Percentiles rank a stretch among this genome's conserved stretches.
These are phyloP conservation scores for Suhomyces terraborum DNA, from an alignment of 1,139 yeast species.

Conservation along the genomic window DNA sequence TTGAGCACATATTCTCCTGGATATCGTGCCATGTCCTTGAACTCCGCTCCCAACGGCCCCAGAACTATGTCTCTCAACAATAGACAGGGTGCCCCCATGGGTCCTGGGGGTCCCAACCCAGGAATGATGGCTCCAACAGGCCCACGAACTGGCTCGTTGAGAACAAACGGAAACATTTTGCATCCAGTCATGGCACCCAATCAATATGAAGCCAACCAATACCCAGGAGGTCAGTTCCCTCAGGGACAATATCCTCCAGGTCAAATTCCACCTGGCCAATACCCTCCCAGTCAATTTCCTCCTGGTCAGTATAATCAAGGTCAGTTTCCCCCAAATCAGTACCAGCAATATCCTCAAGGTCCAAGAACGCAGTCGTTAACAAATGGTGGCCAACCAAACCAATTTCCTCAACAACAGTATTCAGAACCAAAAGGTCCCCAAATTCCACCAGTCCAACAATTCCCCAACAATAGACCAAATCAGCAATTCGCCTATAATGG, in stretches of 20 bases:
- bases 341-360: conserved; percentile 4
- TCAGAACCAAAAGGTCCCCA: conserved; percentile 12
- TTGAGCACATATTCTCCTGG: conserved; percentile 36
- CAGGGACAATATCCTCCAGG: conserved; percentile 5
- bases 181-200: conserved; percentile 1
- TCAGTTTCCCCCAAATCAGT: conserved; percentile 1
- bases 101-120: conserved; percentile 6
- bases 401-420: conserved; percentile 2
- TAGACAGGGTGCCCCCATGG: conserved; percentile 7
- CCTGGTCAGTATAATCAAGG: conserved; percentile 4
- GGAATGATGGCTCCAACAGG: conserved; percentile 8
- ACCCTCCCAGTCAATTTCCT: conserved; percentile 1
- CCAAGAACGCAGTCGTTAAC: conserved; percentile 29
- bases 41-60: conserved; percentile 24
- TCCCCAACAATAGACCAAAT: conserved; percentile 9
- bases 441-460: conserved; percentile 13
- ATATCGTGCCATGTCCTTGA: conserved; percentile 26
- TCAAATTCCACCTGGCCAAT: conserved; percentile 3
- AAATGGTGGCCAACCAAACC: conserved; percentile 1
- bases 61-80: conserved; percentile 32
- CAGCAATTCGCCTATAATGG: not conserved
- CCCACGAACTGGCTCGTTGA: conserved; percentile 15
- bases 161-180: conserved; percentile 13
- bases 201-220: conserved; percentile 2
- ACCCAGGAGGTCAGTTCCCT: conserved; percentile 2